Evolutionary conservation across 148 eudicot species (phyloP), one percentile per base, ranked within the genome.

Genomic region (Agrostemma githago): DNA sequence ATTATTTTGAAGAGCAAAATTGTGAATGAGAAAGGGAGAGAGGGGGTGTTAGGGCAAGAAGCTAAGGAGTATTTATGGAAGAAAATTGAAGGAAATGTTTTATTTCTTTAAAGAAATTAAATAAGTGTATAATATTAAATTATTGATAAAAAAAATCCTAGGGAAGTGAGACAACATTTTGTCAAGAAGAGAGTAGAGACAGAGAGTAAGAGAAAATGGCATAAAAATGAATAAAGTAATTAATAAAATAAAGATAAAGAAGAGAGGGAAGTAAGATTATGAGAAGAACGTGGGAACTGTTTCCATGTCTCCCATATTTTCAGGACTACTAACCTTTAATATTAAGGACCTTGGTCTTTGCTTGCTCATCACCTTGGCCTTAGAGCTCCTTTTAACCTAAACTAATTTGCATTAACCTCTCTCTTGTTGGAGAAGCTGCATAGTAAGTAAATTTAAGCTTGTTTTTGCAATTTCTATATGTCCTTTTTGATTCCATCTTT

Each of bases 271-370:
- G 67, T 68, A 44, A 71, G 73, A 78, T 68, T 74, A 67, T 76
- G 80, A 81, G 81, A 79, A 85, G 92, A 92, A 91, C 98, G 93
- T 94, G 98, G 96, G 87, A 68, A 79, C 85, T 88, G 97, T 89
- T 89, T 81, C 95, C 88, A 71, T 88, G 91, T 90, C 89, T 83
- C 83, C 89, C 73, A 82, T 51, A 51, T 51, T 10, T 79, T 72
- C 76, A 57, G 61, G 68, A 65, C 16, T 66, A 59, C 37, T 66
- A 66, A 15, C 68, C 40, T 46, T 70, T 77, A 67, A 56, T 54
- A 44, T 21, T 74, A 66, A 65, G 63, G 53, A 51, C 57, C 66
- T 68, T 14, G 26, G 54, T 44, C 37, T 76, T 60, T 37, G 62
- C 58, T 56, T 74, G 77, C 65, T 84, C 83, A 86, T 87, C 87